Evolutionary conservation across 2,329 filamentous ascomycete species (phyloP).

Genomic region (Ambrosiella xylebori): DNA sequence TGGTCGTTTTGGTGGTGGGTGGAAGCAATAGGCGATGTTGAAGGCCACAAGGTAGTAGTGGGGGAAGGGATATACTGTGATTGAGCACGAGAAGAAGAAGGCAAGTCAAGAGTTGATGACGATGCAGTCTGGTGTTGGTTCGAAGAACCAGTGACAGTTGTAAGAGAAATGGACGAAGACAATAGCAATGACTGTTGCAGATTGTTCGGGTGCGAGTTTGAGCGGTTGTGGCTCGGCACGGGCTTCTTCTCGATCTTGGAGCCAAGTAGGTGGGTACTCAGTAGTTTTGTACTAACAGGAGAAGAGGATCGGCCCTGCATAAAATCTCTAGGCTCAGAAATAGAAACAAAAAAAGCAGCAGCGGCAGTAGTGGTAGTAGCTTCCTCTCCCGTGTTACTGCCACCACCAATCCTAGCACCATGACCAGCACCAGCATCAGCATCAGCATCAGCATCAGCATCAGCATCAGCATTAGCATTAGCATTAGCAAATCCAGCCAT

Average conservation of each 20-base stretch:
- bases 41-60: neutral
- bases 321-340: conserved; percentile 4
- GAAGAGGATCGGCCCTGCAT: conserved; percentile 5
- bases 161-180: neutral
- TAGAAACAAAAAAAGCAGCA: conserved; percentile 3
- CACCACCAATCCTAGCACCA: neutral
- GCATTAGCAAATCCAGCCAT: too few relatives aligned
- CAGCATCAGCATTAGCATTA: neutral
- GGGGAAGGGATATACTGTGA: neutral
- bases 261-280: conserved; percentile 1
- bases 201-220: neutral
- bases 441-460: neutral
- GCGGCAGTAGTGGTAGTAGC: neutral
- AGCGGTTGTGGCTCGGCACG: neutral
- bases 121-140: neutral
- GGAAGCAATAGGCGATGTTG: neutral
- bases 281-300: conserved; percentile 1
- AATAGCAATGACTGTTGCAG: neutral
- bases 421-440: neutral
- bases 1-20: neutral
- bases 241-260: conserved; percentile 2
- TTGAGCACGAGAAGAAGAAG: neutral
- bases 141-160: neutral
- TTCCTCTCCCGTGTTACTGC: neutral
- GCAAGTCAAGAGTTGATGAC: neutral